Conservation (phyloP, 179 eudicot genomes). For the Gypsophila paniculata region DNA sequence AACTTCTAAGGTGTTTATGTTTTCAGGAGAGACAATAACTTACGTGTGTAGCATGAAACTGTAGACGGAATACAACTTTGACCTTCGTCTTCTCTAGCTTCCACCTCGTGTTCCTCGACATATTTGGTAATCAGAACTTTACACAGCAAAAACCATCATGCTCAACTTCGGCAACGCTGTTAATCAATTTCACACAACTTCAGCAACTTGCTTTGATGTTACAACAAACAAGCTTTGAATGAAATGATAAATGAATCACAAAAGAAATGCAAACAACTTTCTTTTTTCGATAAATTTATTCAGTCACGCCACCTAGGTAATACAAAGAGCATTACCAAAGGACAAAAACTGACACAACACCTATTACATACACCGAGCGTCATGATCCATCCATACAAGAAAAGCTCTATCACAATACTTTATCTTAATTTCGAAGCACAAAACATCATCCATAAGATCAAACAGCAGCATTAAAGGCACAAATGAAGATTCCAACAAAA, state of each 20-base stretch:
- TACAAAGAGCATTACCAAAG: too few species aligned
- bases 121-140: conserved; percentile 28
- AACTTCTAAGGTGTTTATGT: not conserved
- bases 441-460: too few species aligned
- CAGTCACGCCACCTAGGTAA: too few species aligned
- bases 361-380: too few species aligned
- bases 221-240: conserved; percentile 9
- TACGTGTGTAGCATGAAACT: conserved; percentile 96
- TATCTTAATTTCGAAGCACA: too few species aligned
- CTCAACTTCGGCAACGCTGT: conserved; percentile 18
- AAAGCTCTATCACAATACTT: too few species aligned
- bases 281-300: too few species aligned
- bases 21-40: conserved; percentile 23
- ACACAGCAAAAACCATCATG: conserved; percentile 18
- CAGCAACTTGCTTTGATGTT: conserved; percentile 3
- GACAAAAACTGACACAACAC: not conserved
- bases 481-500: too few species aligned
- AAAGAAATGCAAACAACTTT: not conserved
- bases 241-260: not conserved
- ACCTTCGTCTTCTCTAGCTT: conserved; percentile 91
- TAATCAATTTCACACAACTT: conserved; percentile 12
- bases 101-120: conserved; percentile 90
- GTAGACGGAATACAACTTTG: conserved; percentile 95
- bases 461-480: too few species aligned
- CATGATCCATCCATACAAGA: too few species aligned